Conservation (phyloP, 768 basidiomycete genomes). For the Naganishia vaughanmartiniae region DNA sequence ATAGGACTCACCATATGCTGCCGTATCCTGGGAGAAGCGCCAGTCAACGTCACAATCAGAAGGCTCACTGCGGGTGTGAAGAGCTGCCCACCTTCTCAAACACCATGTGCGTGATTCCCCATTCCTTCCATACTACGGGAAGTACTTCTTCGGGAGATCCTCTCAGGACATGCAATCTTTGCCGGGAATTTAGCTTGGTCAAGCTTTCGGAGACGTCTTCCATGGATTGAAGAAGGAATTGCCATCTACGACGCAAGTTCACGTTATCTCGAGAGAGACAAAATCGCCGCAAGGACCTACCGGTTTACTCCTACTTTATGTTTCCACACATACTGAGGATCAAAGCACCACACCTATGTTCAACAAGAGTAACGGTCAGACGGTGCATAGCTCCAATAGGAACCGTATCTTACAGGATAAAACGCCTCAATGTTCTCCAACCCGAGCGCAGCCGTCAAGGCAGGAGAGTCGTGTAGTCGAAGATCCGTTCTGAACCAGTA, state of each 20-base stretch:
- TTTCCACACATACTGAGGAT: slow-evolving; percentile 47
- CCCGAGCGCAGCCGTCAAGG: slow-evolving; percentile 39
- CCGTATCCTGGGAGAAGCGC: not conserved
- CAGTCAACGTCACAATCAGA: not conserved
- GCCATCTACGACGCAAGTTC: slow-evolving; percentile 28
- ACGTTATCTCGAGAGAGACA: not conserved
- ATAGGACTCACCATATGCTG: slow-evolving; percentile 11
- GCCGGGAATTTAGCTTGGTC: slow-evolving; percentile 42
- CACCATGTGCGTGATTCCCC: slow-evolving; percentile 53
- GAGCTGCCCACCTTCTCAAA: slow-evolving; percentile 45
- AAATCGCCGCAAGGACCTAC: slow-evolving; percentile 33
- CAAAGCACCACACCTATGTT: slow-evolving; percentile 44
- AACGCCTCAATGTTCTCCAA: slow-evolving; percentile 35
- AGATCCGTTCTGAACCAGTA: slow-evolving; percentile 54
- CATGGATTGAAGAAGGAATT: slow-evolving; percentile 49
- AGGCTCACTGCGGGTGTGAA: not conserved
- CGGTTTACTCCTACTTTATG: slow-evolving; percentile 51
- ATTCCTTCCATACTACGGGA: slow-evolving; percentile 45
- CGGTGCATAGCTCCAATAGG: too few species aligned
- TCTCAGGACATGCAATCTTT: slow-evolving; percentile 49
- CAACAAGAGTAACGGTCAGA: not conserved
- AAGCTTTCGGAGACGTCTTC: slow-evolving; percentile 41
- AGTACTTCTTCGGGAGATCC: slow-evolving; percentile 49
- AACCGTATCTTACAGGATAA: slow-evolving; percentile 35
- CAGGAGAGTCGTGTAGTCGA: slow-evolving; percentile 50